Evolutionary conservation across 805 yeast genomes (phyloP).

Genomic region (Yamadazyma insecticola): DNA sequence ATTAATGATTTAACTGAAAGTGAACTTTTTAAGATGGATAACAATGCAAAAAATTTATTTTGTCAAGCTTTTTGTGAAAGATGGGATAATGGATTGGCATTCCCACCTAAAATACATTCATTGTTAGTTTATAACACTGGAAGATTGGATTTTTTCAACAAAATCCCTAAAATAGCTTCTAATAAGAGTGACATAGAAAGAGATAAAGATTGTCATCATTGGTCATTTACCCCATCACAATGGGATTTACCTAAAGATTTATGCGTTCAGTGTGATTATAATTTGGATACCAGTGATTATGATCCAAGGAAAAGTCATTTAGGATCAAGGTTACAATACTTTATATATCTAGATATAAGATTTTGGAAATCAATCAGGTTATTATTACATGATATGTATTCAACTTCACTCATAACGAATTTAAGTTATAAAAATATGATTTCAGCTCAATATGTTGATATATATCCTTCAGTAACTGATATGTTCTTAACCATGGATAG

Average conservation of each 20-base stretch:
- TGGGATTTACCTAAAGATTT: conserved; percentile 47
- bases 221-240: conserved; percentile 34
- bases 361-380: conserved; percentile 63
- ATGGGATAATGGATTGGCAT: conserved; percentile 54
- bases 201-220: conserved; percentile 19
- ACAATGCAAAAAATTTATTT: conserved; percentile 43
- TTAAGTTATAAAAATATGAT: conserved; percentile 51
- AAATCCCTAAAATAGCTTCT: conserved; percentile 34
- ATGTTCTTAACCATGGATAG: conserved; percentile 70
- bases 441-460: conserved; percentile 76
- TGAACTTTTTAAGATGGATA: conserved; percentile 46
- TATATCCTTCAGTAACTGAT: conserved; percentile 72
- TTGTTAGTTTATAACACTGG: conserved; percentile 22
- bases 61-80: conserved; percentile 55
- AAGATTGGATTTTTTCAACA: conserved; percentile 26
- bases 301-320: conserved; percentile 20
- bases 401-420: conserved; percentile 61
- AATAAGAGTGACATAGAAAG: conserved; percentile 5
- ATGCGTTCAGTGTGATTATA: conserved; percentile 46
- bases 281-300: conserved; percentile 24
- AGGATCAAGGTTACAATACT: conserved; percentile 57
- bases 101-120: conserved; percentile 9
- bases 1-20: conserved; percentile 53
- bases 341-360: conserved; percentile 63
- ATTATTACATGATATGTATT: conserved; percentile 58